These are phyloP conservation scores for Zoysia pacifica DNA, from an alignment of 176 grass and related monocot species.

Conservation along the genomic window DNA sequence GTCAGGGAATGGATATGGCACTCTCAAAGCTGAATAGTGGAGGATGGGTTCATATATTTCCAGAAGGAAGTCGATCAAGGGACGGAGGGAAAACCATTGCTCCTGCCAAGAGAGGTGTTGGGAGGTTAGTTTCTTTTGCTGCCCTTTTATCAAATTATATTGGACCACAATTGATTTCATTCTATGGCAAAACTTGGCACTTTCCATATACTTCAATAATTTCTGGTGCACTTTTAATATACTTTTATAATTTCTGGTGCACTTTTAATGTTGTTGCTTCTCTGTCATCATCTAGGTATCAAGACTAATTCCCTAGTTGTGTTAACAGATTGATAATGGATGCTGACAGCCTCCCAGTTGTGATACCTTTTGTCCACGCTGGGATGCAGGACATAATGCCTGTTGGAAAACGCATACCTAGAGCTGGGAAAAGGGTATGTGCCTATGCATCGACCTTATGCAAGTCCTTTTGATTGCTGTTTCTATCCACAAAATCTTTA, in stretches of 20 bases:
- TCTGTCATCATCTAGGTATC: conserved; percentile 15
- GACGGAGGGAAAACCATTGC: conserved; percentile 87
- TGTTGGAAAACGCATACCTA: conserved; percentile 76
- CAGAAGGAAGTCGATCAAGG: conserved; percentile 87
- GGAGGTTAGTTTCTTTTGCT: conserved; percentile 54
- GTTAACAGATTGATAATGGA: conserved; percentile 84
- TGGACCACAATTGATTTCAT: not conserved
- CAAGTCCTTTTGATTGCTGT: not conserved
- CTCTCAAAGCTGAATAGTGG: conserved; percentile 89
- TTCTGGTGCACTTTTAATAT: not conserved
- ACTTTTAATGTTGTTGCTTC: not conserved
- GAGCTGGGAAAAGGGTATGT: conserved; percentile 69
- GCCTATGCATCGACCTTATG: not conserved
- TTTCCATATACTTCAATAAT: not conserved
- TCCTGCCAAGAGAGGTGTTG: conserved; percentile 92
- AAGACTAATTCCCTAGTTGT: conserved; percentile 3
- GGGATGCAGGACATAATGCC: conserved; percentile 99
- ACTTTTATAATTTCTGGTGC: not conserved
- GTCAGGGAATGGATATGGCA: conserved; percentile 94
- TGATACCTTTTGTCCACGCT: conserved; percentile 89
- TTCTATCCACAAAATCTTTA: not conserved
- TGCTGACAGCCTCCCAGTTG: conserved; percentile 73
- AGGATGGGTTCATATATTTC: conserved; percentile 99
- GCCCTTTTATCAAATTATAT: not conserved
- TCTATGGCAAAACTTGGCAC: not conserved